phyloP scores from a whole-genome alignment of 306 rosid species.

The Macrotyloma uniflorum region DNA sequence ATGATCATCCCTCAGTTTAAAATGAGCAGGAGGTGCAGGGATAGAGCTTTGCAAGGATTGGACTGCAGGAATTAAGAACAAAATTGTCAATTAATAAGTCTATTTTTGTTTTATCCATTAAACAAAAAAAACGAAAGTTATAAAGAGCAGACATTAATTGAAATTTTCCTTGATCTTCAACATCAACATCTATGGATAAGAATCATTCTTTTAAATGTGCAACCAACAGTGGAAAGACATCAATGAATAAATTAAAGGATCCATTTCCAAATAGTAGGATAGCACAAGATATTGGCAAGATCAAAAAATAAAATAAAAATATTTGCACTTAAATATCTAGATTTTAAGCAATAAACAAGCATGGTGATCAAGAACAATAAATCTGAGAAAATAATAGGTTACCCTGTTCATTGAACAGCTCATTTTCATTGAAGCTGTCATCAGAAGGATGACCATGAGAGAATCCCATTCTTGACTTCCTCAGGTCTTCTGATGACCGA shows the following conservation, averaged over 20 bases:
- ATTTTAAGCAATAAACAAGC: not conserved
- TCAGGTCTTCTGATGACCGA: conserved; percentile 85
- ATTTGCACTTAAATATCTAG: conserved; percentile 9
- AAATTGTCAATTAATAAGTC: conserved; percentile 32
- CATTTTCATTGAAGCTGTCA: conserved; percentile 84
- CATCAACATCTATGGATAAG: conserved; percentile 8
- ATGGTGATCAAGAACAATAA: conserved; percentile 8
- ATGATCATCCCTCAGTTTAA: conserved; percentile 87
- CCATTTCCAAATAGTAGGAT: conserved; percentile 14
- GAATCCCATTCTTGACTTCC: conserved; percentile 98
- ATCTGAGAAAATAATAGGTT: conserved; percentile 38
- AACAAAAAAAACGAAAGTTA: conserved; percentile 19
- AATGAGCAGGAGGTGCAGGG: conserved; percentile 93
- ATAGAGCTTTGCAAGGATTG: conserved; percentile 87
- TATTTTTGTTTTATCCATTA: not conserved
- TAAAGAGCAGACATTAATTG: not conserved
- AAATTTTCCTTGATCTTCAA: conserved; percentile 2
- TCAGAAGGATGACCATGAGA: conserved; percentile 80
- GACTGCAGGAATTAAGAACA: conserved; percentile 56
- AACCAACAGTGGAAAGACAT: conserved; percentile 3
- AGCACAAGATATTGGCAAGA: conserved; percentile 8
- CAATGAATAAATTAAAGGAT: conserved; percentile 1
- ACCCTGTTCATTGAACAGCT: conserved; percentile 86
- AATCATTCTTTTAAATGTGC: conserved; percentile 8
- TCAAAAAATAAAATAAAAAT: not conserved